phyloP scores from a whole-genome alignment of 2,329 filamentous ascomycete species.

The Botrytis fabae region DNA sequence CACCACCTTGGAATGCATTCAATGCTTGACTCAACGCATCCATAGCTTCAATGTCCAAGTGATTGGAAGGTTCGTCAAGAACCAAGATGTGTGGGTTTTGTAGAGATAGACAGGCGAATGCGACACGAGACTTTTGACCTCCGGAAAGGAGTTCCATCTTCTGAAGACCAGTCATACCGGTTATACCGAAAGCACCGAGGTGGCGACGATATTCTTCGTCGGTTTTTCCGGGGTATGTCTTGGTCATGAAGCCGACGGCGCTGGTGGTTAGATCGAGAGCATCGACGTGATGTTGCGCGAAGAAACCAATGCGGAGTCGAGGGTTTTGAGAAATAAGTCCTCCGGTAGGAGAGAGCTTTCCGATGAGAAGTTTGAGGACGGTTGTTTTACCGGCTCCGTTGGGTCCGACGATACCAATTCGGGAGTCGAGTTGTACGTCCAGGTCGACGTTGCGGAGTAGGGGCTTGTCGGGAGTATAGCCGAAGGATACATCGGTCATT shows the following conservation, averaged over 20 bases:
- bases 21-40: conserved; percentile 87
- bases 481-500: conserved; percentile 90
- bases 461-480: conserved; percentile 77
- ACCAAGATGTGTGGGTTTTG: conserved; percentile 96
- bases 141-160: conserved; percentile 93
- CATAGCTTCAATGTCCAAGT: conserved; percentile 97
- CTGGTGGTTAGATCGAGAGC: conserved; percentile 86
- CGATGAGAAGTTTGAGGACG: conserved; percentile 94
- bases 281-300: conserved; percentile 98
- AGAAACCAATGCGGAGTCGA: conserved; percentile 89
- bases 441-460: conserved; percentile 86
- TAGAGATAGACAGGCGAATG: conserved; percentile 92
- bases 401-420: conserved; percentile 98
- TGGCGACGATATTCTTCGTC: conserved; percentile 97
- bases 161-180: conserved; percentile 92
- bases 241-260: conserved; percentile 95
- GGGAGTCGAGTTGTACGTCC: conserved; percentile 95
- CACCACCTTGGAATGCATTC: conserved; percentile 85
- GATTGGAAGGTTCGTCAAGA: conserved; percentile 97
- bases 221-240: conserved; percentile 82
- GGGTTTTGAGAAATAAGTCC: conserved; percentile 88
- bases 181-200: conserved; percentile 85
- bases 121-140: conserved; percentile 97
- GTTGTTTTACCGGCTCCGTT: conserved; percentile 99
- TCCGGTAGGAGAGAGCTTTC: conserved; percentile 71